These are phyloP conservation scores for Phytophthora nicotianae DNA, from an alignment of 352 stramenopile species.

Conservation along the genomic window DNA sequence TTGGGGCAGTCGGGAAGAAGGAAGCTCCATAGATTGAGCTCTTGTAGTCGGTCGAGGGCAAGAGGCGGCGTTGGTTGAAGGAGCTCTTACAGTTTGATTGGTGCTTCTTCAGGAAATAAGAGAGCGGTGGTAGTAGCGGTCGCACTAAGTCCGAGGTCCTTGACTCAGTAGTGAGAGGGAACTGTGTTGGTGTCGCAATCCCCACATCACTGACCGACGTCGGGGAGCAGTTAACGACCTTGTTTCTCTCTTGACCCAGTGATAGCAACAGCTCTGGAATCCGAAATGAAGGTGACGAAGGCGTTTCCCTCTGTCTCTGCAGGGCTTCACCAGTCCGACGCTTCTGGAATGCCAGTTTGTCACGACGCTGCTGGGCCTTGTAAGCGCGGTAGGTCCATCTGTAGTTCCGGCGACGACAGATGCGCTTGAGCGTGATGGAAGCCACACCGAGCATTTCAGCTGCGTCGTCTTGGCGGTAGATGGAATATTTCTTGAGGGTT, in stretches of 20 bases:
- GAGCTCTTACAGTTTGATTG: too few relatives aligned
- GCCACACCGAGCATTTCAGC: constrained; percentile 45
- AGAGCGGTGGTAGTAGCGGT: too few relatives aligned
- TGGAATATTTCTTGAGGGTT: constrained; percentile 41
- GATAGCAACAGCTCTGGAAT: constrained; percentile 21
- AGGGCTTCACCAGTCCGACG: constrained; percentile 33
- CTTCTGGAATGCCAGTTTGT: too few relatives aligned
- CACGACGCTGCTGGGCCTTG: constrained; percentile 43
- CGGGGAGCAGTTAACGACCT: constrained; percentile 5
- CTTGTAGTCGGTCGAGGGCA: too few relatives aligned
- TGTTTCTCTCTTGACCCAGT: constrained; percentile 12
- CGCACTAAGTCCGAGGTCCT: too few relatives aligned
- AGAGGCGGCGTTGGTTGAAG: too few relatives aligned
- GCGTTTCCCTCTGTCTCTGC: constrained; percentile 2
- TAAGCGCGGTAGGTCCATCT: constrained; percentile 55
- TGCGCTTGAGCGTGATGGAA: constrained; percentile 73
- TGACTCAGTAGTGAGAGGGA: too few relatives aligned
- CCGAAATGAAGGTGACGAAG: not conserved
- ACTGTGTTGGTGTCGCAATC: too few relatives aligned
- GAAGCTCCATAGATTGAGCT: too few relatives aligned
- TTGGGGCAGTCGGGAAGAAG: too few relatives aligned
- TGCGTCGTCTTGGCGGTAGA: constrained; percentile 61
- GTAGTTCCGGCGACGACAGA: constrained; percentile 48
- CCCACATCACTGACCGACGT: constrained; percentile 22
- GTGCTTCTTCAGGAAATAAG: too few relatives aligned